Evolutionary conservation across 228 moss, liverwort and hornwort species (phyloP), one percentile per base, ranked within the genome.

Genomic region (Sphagnum magellanicum): DNA sequence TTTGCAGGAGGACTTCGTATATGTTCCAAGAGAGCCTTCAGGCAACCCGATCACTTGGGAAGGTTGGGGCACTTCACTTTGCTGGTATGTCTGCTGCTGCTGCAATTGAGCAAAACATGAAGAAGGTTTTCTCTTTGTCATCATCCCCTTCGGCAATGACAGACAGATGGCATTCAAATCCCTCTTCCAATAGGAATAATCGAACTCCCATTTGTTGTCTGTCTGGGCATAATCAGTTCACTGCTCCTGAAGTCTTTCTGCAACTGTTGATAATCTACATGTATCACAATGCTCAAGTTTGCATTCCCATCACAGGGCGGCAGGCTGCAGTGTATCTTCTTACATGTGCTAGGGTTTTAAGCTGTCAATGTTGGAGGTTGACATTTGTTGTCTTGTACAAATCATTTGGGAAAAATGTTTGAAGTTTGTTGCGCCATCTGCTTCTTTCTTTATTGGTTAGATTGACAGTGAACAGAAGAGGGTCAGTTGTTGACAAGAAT

Each of bases 51-150:
- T 89, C 67, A 79, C 80, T 5, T 95, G 95, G 95, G 95, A 95
- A 51, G 95, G 95, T 71, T 92, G 95, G 95, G 95, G 95, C 55
- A 92, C 95, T 17, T 92, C 95, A 46, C 82, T 95, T 3, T 95
- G 95, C 81, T 95, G 95, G 95, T 92, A 75, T 60, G 62, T 8
- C 32, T 32, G 32, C 32, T 32, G 32, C 32, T 32, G 32, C 32
- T 32, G 32, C 32, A 32, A 32, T 32, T 32, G 32, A 32, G 32
- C 32, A 32, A 32, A 32, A 32, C 32, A 32, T 32, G 32, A 32
- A 32, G 3, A 32, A 32, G 32, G 48, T 55, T 71, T 79, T 52
- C 7, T 48, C 58, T 49, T 11, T 66, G 51, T 6, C 50, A 13
- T 14, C 11, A 50, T 11, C 50, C 16, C 49, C 10, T 16, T 16